Evolutionary conservation across 1,284 basidiomycete species (phyloP).

Genomic region (Sporisorium reilianum): DNA sequence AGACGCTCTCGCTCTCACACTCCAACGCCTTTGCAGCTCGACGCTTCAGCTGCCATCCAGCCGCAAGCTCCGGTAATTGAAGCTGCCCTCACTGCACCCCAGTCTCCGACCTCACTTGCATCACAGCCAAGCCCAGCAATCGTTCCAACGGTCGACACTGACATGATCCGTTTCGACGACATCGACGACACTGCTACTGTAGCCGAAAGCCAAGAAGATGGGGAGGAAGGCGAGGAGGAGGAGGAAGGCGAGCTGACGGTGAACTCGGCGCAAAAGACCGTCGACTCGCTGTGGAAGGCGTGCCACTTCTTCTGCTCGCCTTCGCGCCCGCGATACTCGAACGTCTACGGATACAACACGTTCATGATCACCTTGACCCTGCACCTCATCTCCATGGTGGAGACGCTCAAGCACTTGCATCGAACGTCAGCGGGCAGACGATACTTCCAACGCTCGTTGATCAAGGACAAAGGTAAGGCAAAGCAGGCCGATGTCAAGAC

Average conservation of each 20-base stretch:
- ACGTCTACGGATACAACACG: conserved; percentile 44
- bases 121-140: not conserved
- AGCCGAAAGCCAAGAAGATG: conserved; percentile 1
- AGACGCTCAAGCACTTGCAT: conserved; percentile 35
- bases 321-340: conserved; percentile 19
- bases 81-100: not conserved
- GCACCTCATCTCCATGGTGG: conserved; percentile 28
- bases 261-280: conserved; percentile 12
- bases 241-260: conserved; percentile 29
- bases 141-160: not conserved
- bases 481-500: not conserved
- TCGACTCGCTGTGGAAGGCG: conserved; percentile 34
- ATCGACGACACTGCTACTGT: not conserved
- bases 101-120: not conserved
- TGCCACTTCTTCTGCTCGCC: conserved; percentile 36
- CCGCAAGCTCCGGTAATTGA: too few species aligned
- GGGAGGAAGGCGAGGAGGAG: conserved; percentile 12
- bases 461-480: conserved; percentile 1
- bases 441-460: conserved; percentile 1
- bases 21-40: not conserved
- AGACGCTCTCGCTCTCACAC: conserved; percentile 5
- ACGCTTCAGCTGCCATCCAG: not conserved
- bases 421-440: conserved; percentile 1
- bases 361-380: conserved; percentile 36
- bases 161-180: conserved; percentile 1